Conservation (phyloP, 768 basidiomycete genomes). For the Butyriboletus loyo region DNA sequence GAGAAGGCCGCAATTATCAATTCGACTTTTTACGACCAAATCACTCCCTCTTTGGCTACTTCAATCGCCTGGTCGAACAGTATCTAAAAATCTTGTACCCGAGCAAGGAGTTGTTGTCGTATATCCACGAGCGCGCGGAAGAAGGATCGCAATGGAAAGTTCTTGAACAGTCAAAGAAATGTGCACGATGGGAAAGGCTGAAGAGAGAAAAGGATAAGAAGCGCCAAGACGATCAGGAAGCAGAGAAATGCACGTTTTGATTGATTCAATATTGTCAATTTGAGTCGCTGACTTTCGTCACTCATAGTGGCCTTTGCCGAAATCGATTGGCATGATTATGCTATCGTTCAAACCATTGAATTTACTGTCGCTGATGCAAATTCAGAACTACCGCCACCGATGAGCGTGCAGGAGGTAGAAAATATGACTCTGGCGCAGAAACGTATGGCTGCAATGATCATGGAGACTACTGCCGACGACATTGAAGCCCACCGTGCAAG, state of each 20-base stretch:
- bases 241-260: conserved; percentile 70
- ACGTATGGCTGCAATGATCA: conserved; percentile 97
- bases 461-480: conserved; percentile 90
- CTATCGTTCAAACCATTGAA: conserved; percentile 96
- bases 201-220: conserved; percentile 84
- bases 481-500: conserved; percentile 77
- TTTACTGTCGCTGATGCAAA: conserved; percentile 91
- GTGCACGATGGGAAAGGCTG: conserved; percentile 87
- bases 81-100: conserved; percentile 91
- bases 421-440: conserved; percentile 97
- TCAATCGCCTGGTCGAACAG: conserved; percentile 96
- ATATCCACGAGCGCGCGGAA: conserved; percentile 66
- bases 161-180: conserved; percentile 68
- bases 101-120: conserved; percentile 66
- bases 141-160: conserved; percentile 72
- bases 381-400: conserved; percentile 92
- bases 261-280: not conserved
- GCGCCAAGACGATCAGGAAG: conserved; percentile 87
- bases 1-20: conserved; percentile 94
- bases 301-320: conserved; percentile 83
- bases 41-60: conserved; percentile 94
- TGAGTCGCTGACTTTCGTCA: conserved; percentile 2
- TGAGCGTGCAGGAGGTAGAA: conserved; percentile 92
- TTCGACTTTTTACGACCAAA: conserved; percentile 97
- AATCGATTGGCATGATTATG: conserved; percentile 99